A percentile compares a stretch with the other conserved stretches of the same genome.
Conservation (phyloP, 73 alveolate genomes). For the Uronychia setigera region DNA sequence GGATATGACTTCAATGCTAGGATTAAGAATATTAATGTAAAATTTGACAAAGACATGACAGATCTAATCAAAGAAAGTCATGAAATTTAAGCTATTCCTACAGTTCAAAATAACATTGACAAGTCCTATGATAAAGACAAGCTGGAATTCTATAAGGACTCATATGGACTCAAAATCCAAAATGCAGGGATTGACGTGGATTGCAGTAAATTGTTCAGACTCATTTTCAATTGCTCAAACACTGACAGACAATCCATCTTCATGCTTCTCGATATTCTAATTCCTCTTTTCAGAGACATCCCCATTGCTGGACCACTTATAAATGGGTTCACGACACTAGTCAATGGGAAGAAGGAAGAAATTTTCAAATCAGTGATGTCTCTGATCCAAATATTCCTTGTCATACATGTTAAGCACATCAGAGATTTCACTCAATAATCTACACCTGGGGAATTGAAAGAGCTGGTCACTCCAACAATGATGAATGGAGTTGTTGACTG, state of each 20-base stretch:
- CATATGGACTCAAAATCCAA: background rate
- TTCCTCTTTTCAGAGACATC: slow-evolving; percentile 13
- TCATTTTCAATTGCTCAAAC: background rate
- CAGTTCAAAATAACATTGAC: background rate
- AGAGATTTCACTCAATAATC: background rate
- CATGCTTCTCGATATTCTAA: background rate
- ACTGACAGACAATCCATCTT: background rate
- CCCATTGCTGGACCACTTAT: slow-evolving; percentile 4
- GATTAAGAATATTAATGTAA: background rate
- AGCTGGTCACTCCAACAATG: background rate
- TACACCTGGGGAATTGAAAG: background rate
- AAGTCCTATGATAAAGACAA: background rate
- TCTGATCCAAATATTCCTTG: background rate
- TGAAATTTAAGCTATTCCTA: background rate
- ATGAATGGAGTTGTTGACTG: slow-evolving; percentile 6
- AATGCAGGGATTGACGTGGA: slow-evolving; percentile 3
- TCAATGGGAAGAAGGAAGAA: background rate
- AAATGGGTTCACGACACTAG: background rate
- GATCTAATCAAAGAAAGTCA: background rate
- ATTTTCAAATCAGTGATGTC: background rate
- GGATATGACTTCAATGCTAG: background rate
- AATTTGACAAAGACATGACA: background rate
- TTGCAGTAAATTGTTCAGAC: slow-evolving; percentile 1
- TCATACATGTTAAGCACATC: background rate
- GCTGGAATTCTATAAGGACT: background rate